Base-by-base conservation (phyloP, 345 rosid species). In the Salix dunnii region DNA sequence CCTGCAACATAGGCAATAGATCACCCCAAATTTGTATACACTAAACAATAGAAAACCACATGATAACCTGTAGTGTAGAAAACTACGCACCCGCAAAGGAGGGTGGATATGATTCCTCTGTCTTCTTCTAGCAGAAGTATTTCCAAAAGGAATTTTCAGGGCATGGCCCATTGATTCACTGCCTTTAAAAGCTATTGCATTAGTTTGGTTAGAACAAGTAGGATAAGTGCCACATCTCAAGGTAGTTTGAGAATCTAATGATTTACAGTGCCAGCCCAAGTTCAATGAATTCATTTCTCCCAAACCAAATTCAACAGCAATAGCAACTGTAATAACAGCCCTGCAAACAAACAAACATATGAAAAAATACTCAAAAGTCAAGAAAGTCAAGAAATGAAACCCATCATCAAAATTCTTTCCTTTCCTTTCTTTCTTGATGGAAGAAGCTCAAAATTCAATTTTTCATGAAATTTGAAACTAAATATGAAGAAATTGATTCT, bases 121-220 rank as follows among this genome's bases (percentile, higher is more conserved):
- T 81, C 86, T 78, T 76, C 74, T 70, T 82, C 75, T 82, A 80
- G 70, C 30, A 12, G 72, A 31, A 12, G 80, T 61, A 78, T 77
- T 84, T 55, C 72, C 79, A 72, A 66, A 48, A 1, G 89, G 69
- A 70, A 75, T 67, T 83, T 80, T 89, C 81, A 87, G 25, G 81
- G 85, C 48, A 3, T 76, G 79, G 48, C 91, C 90, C 86, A 86
- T 84, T 31, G 85, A 73, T 30, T 85, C 88, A 82, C 91, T 81
- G 16, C 81, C 67, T 55, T 82, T 72, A 75, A 85, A 88, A 23
- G 89, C 43, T 21, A 89, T 43, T 33, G 80, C 79, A 70, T 73
- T 76, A 30, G 28, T 58, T 67, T 60, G 64, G 51, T 5, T n/a
- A 28, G 71, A 77, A 64, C 55, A 63, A 35, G 43, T 9, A 28